These are phyloP conservation scores for Hypholoma fasciculare DNA, from an alignment of 768 basidiomycete genomes.

Conservation along the genomic window DNA sequence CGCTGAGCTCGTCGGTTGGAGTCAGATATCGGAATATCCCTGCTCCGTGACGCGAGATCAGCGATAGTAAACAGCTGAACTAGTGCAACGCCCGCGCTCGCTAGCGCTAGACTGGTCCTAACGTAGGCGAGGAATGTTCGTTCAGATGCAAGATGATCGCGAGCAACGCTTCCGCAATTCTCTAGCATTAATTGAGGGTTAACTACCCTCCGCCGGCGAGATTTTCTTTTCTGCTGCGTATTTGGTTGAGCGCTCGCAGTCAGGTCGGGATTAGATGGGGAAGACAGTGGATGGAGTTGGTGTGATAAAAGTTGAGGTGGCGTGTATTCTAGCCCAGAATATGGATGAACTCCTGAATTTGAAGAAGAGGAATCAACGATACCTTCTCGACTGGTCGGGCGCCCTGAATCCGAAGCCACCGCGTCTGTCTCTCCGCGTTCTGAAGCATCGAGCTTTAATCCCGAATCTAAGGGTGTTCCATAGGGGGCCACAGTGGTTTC, in stretches of 20 bases:
- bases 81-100: conserved; percentile 45
- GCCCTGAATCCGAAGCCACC: not conserved
- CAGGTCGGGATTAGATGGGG: too few relatives aligned
- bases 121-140: conserved; percentile 56
- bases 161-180: conserved; percentile 42
- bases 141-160: conserved; percentile 55
- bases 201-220: too few relatives aligned
- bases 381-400: not conserved
- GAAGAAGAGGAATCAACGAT: too few relatives aligned
- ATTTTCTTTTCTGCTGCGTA: too few relatives aligned
- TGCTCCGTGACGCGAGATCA: conserved; percentile 11
- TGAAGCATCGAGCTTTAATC: not conserved
- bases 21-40: not conserved
- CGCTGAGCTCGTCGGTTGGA: conserved; percentile 11
- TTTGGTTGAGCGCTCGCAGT: too few relatives aligned
- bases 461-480: not conserved
- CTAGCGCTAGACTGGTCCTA: conserved; percentile 49
- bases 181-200: not conserved
- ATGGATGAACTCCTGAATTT: too few relatives aligned
- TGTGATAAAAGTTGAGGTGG: too few relatives aligned
- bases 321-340: too few relatives aligned
- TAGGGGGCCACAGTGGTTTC: not conserved
- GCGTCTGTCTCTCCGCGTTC: not conserved
- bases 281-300: too few relatives aligned
- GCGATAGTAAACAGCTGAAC: conserved; percentile 26